These are phyloP conservation scores for Clitoria ternatea DNA, from an alignment of 306 rosid genomes.

Conservation along the genomic window DNA sequence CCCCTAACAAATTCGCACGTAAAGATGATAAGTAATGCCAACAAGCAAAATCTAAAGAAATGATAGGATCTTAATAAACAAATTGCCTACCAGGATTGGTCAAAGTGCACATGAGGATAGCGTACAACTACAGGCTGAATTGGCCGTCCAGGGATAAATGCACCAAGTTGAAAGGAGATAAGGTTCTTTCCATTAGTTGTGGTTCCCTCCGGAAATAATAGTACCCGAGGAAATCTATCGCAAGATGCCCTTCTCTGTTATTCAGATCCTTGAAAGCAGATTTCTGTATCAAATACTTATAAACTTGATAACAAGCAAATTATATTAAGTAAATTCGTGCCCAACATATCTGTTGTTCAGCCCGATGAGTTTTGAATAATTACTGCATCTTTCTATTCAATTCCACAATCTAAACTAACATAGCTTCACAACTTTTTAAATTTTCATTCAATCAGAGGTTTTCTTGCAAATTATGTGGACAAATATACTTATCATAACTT, in stretches of 20 bases:
- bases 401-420: neutral
- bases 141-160: constrained; percentile 79
- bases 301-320: constrained; percentile 43
- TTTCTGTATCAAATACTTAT: constrained; percentile 92
- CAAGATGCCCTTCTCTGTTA: constrained; percentile 93
- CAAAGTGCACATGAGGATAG: constrained; percentile 97
- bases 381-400: constrained; percentile 14
- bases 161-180: constrained; percentile 95
- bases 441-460: neutral
- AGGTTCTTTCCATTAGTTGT: constrained; percentile 87
- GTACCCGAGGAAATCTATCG: constrained; percentile 80
- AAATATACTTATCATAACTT: constrained; percentile 17
- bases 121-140: constrained; percentile 88
- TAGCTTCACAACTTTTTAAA: constrained; percentile 2
- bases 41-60: constrained; percentile 24
- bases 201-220: constrained; percentile 98
- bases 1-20: constrained; percentile 56
- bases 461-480: neutral
- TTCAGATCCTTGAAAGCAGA: constrained; percentile 94
- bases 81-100: constrained; percentile 84
- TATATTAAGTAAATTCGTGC: constrained; percentile 16
- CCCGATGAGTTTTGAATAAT: neutral
- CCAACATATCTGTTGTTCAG: constrained; percentile 4
- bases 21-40: constrained; percentile 20
- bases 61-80: constrained; percentile 18